Evolutionary conservation across 176 grass and related monocot species (phyloP).

Genomic region (Microstegium vimineum): DNA sequence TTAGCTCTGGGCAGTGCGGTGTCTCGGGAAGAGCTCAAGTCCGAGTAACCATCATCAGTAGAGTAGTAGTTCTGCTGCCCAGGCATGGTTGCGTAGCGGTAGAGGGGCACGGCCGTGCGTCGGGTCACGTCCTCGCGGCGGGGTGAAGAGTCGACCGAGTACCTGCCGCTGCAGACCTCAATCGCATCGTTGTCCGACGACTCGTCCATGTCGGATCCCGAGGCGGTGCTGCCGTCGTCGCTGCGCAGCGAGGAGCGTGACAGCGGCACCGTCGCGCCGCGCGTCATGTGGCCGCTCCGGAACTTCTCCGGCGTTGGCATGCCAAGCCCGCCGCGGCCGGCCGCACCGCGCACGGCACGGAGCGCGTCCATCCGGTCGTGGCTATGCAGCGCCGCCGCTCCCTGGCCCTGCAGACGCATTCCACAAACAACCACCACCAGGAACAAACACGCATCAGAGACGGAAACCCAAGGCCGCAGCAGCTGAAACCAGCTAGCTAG

Average conservation of each 20-base stretch:
- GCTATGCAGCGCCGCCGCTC: conserved; percentile 23
- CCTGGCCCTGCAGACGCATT: conserved; percentile 20
- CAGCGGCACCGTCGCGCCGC: conserved; percentile 44
- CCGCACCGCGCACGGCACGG: conserved; percentile 29
- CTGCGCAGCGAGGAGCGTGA: conserved; percentile 43
- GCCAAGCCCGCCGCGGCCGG: conserved; percentile 38
- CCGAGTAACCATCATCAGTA: conserved; percentile 85
- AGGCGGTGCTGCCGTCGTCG: conserved; percentile 45
- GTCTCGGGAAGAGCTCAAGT: conserved; percentile 86
- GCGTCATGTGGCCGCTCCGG: conserved; percentile 71
- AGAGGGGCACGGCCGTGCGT: conserved; percentile 27
- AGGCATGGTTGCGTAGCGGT: conserved; percentile 40
- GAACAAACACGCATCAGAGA: conserved; percentile 18
- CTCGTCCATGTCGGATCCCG: conserved; percentile 91
- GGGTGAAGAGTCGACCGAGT: conserved; percentile 78
- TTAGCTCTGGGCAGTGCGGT: conserved; percentile 49
- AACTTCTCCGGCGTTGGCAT: conserved; percentile 94
- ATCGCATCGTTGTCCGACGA: conserved; percentile 72
- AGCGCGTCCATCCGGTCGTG: conserved; percentile 59
- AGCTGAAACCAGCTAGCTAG: conserved; percentile 3
- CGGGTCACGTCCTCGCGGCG: conserved; percentile 17
- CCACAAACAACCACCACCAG: not conserved
- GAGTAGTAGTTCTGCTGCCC: conserved; percentile 65
- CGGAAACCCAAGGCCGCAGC: not conserved
- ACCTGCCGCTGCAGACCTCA: conserved; percentile 60